A percentile compares a stretch with the other conserved stretches of the same genome.
These are phyloP conservation scores for Neospermospora avenae DNA, from an alignment of 2,329 filamentous ascomycete species.

Conservation along the genomic window DNA sequence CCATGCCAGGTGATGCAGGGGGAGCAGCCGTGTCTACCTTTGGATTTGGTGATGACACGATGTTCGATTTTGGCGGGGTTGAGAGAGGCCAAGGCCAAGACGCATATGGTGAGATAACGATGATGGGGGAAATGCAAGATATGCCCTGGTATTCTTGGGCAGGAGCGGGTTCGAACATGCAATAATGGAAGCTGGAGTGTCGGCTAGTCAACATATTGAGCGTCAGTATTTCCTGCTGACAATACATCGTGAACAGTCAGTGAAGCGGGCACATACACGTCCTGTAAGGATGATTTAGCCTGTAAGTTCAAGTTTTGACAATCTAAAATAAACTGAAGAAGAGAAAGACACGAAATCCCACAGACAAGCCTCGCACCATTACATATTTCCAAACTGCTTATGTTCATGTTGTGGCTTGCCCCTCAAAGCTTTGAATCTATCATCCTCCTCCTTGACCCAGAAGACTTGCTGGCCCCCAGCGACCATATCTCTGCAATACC, in stretches of 20 bases:
- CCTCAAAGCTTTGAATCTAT: background rate
- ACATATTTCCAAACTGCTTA: background rate
- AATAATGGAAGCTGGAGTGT: background rate
- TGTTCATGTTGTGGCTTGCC: background rate
- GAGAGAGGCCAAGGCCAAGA: background rate
- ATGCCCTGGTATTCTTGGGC: background rate
- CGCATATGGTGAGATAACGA: background rate
- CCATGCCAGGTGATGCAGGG: background rate
- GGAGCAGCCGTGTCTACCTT: background rate
- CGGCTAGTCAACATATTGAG: too few species aligned
- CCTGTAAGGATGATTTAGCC: too few species aligned
- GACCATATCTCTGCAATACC: background rate
- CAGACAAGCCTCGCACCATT: background rate
- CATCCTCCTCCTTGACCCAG: background rate
- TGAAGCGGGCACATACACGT: too few species aligned
- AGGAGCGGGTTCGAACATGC: background rate
- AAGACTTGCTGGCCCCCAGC: background rate
- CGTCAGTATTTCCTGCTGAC: too few species aligned
- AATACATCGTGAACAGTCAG: too few species aligned
- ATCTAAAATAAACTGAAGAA: too few species aligned
- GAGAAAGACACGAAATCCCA: too few species aligned
- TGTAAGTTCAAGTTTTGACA: too few species aligned
- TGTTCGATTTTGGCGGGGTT: constrained; percentile 10
- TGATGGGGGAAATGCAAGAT: background rate
- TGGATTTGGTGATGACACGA: constrained; percentile 12